Evolutionary conservation across 23 red algal species (phyloP).

Genomic region (Chondrus crispus): DNA sequence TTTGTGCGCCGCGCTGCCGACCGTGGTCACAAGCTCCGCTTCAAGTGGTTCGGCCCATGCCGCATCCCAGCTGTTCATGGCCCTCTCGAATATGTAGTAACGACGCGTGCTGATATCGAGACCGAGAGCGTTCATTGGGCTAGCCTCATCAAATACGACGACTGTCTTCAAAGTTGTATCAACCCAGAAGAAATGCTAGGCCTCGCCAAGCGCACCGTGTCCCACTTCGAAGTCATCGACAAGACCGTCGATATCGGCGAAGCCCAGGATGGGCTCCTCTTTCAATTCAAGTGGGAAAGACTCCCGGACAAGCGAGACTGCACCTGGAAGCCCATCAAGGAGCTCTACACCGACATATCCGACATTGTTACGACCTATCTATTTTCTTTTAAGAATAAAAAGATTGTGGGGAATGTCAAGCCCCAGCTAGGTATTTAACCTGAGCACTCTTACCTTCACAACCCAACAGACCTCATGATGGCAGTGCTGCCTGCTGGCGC

Average conservation of each 20-base stretch:
- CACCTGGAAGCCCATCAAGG: not conserved
- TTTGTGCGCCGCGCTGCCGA: not conserved
- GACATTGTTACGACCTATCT: not conserved
- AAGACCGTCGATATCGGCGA: not conserved
- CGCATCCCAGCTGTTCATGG: slow-evolving; percentile 19
- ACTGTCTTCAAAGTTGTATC: not conserved
- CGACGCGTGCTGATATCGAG: not conserved
- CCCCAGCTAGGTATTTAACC: not conserved
- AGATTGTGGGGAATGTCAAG: not conserved
- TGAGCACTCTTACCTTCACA: not conserved
- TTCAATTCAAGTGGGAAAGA: slow-evolving; percentile 9
- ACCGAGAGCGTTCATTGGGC: not conserved
- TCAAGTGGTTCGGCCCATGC: slow-evolving; percentile 16
- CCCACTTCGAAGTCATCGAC: slow-evolving; percentile 6
- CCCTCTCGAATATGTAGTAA: not conserved
- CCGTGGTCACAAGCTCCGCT: slow-evolving; percentile 12
- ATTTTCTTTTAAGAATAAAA: not conserved
- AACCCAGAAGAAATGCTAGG: not conserved
- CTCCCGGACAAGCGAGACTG: slow-evolving; percentile 5
- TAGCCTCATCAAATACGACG: not conserved
- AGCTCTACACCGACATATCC: not conserved
- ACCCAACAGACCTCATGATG: not conserved
- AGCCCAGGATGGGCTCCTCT: not conserved
- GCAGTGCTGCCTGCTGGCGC: slow-evolving; percentile 4
- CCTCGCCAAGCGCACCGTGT: not conserved